Evolutionary conservation across 2,329 filamentous ascomycete species (phyloP).

Genomic region (Ceratocystis lukuohia): DNA sequence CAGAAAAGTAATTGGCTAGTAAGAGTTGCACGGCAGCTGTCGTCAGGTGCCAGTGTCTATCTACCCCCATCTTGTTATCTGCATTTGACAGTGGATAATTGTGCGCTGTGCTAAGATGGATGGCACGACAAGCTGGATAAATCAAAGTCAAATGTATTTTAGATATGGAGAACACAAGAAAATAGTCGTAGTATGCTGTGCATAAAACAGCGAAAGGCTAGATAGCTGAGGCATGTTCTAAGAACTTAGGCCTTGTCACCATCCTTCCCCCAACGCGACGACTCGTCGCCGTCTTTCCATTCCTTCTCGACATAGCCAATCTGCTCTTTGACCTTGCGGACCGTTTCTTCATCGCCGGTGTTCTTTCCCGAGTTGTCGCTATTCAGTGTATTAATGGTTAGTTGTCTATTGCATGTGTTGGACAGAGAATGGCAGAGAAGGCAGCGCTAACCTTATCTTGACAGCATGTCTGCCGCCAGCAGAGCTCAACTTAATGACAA

Average conservation of each 20-base stretch:
- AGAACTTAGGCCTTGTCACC: constrained; percentile 20
- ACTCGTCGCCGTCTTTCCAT: constrained; percentile 77
- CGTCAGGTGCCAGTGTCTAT: neutral
- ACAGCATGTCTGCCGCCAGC: constrained; percentile 70
- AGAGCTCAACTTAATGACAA: constrained; percentile 91
- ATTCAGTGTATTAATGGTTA: constrained; percentile 11
- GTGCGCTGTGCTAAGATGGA: too few relatives aligned
- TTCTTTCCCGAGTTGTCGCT: constrained; percentile 85
- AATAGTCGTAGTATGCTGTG: neutral
- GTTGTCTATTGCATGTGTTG: neutral
- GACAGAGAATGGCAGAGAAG: constrained; percentile 11
- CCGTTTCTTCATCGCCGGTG: constrained; percentile 68
- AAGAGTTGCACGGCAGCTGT: neutral
- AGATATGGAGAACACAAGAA: neutral
- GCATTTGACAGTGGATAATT: neutral
- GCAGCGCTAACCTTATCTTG: constrained; percentile 54
- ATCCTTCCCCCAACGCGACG: constrained; percentile 60
- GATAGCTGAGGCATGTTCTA: neutral
- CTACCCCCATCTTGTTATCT: neutral
- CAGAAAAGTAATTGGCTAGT: neutral
- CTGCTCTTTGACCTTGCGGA: constrained; percentile 69
- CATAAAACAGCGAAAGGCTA: neutral
- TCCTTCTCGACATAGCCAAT: constrained; percentile 75
- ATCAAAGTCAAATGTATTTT: too few relatives aligned
- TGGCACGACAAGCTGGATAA: neutral